phyloP scores from a whole-genome alignment of 306 rosid species.

The Senna siamea region DNA sequence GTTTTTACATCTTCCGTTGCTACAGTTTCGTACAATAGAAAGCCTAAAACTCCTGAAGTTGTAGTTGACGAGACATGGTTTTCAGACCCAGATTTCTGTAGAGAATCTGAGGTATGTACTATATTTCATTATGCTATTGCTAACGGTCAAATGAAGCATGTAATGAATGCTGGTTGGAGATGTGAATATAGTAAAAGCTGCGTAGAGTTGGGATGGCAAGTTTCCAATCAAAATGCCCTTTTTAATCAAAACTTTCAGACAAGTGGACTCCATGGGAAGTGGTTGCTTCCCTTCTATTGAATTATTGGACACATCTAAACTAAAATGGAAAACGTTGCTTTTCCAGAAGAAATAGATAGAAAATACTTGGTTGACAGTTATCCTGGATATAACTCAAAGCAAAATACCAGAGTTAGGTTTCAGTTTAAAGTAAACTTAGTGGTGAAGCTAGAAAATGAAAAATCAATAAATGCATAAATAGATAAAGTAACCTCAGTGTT shows the following conservation, averaged over 20 bases:
- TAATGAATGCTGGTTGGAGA: no score
- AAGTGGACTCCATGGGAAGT: not conserved
- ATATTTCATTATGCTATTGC: not conserved
- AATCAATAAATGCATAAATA: not conserved
- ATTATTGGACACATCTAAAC: not conserved
- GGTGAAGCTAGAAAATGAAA: not conserved
- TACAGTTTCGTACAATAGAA: not conserved
- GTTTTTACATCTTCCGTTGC: slow-evolving; percentile 22
- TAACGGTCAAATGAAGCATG: not conserved
- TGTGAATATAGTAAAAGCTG: not conserved
- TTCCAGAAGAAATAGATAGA: not conserved
- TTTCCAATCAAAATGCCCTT: not conserved
- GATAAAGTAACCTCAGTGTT: not conserved
- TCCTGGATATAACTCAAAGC: not conserved
- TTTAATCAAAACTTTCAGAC: not conserved
- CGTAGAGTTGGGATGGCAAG: not conserved
- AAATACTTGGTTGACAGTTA: not conserved
- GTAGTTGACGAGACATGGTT: slow-evolving; percentile 25
- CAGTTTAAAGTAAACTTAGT: not conserved
- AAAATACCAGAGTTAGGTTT: not conserved
- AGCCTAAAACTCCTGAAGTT: not conserved
- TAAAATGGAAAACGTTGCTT: not conserved
- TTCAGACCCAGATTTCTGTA: slow-evolving; percentile 12
- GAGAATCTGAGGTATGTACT: not conserved
- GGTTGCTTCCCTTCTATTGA: not conserved